Conservation (phyloP, 805 yeast genomes). For the Candida tammaniensis region DNA sequence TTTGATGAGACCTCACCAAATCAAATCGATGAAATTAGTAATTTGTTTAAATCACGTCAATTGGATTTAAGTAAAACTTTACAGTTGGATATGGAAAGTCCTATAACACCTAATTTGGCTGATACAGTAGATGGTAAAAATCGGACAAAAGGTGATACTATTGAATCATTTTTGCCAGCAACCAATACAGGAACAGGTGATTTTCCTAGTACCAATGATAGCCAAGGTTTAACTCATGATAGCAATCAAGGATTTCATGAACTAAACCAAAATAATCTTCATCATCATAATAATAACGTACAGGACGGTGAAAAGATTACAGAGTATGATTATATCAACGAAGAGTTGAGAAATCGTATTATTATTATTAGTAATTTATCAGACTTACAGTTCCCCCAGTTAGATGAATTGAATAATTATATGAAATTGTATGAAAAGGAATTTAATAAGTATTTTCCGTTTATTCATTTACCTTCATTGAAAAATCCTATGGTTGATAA, state of each 20-base stretch:
- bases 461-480: slow-evolving; percentile 71
- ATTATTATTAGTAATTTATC: slow-evolving; percentile 51
- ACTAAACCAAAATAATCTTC: not conserved
- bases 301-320: not conserved
- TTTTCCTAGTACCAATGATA: not conserved
- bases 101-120: too few species aligned
- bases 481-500: slow-evolving; percentile 34
- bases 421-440: slow-evolving; percentile 71
- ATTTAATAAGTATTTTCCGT: slow-evolving; percentile 80
- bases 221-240: not conserved
- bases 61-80: slow-evolving; percentile 52
- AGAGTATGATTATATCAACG: slow-evolving; percentile 23
- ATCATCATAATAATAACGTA: not conserved
- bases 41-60: slow-evolving; percentile 63
- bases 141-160: not conserved
- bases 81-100: slow-evolving; percentile 1
- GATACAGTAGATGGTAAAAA: too few species aligned
- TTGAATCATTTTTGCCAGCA: slow-evolving; percentile 1
- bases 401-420: slow-evolving; percentile 74
- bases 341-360: slow-evolving; percentile 52
- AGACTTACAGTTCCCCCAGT: slow-evolving; percentile 65
- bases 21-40: slow-evolving; percentile 48
- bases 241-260: slow-evolving; percentile 3
- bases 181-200: not conserved
- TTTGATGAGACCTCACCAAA: slow-evolving; percentile 5